phyloP scores from a whole-genome alignment of 1,284 basidiomycete species.

The Cutaneotrichosporon dermatis region DNA sequence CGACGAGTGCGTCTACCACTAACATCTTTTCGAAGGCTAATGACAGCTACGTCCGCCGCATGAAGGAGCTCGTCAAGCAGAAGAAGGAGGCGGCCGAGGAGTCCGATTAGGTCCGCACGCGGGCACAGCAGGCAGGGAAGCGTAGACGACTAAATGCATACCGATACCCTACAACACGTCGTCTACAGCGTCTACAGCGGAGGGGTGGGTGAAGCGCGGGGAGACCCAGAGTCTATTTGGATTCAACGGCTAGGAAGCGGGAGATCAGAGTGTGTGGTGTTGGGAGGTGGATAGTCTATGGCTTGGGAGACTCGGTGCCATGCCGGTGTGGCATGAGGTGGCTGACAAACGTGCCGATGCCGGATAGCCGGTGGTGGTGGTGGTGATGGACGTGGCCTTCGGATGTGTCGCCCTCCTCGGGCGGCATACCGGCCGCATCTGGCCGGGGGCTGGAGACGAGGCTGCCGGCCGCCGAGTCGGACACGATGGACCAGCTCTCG shows the following conservation, averaged over 20 bases:
- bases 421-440: neutral
- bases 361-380: neutral
- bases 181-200: neutral
- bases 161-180: conserved; percentile 14
- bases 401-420: neutral
- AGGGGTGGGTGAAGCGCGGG: no score
- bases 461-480: neutral
- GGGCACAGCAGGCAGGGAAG: neutral
- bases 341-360: conserved; percentile 1
- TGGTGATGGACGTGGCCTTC: neutral
- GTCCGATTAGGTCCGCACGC: conserved; percentile 27
- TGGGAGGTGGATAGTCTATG: neutral
- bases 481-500: conserved; percentile 23
- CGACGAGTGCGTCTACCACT: conserved; percentile 65
- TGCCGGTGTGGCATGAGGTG: neutral
- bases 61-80: conserved; percentile 70
- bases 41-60: conserved; percentile 70
- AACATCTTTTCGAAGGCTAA: neutral
- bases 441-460: neutral
- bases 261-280: no score
- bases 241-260: no score
- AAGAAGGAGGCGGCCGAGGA: conserved; percentile 61
- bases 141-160: conserved; percentile 17
- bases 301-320: neutral
- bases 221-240: no score